A percentile compares a stretch with the other conserved stretches of the same genome.
Evolutionary conservation across 1,139 yeast genomes (phyloP).

Genomic region (Candida buenavistaensis): DNA sequence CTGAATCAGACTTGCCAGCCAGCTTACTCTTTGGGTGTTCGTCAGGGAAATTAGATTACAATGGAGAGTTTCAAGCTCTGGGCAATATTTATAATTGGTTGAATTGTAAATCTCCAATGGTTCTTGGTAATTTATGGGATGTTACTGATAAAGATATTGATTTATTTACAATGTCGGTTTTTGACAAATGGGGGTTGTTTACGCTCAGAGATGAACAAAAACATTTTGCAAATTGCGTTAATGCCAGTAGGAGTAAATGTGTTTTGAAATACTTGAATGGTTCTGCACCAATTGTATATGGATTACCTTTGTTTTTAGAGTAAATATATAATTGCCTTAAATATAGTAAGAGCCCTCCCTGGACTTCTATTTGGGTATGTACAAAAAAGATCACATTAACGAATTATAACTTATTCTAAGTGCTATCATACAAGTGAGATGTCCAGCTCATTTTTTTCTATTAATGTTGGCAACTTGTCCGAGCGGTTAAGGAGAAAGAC

Average conservation of each 20-base stretch:
- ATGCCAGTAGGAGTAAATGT: slow-evolving; percentile 61
- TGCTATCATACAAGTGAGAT: too few relatives aligned
- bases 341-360: too few relatives aligned
- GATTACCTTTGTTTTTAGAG: slow-evolving; percentile 21
- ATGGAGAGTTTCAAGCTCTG: slow-evolving; percentile 66
- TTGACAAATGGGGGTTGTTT: slow-evolving; percentile 63
- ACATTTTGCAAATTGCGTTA: slow-evolving; percentile 18
- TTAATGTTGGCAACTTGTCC: slow-evolving; percentile 61
- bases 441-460: too few relatives aligned
- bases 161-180: slow-evolving; percentile 59
- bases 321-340: background rate
- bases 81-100: slow-evolving; percentile 80
- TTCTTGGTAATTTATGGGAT: slow-evolving; percentile 90
- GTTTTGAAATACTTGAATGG: slow-evolving; percentile 36
- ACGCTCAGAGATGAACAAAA: background rate
- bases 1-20: slow-evolving; percentile 50
- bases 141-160: slow-evolving; percentile 97
- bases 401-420: too few relatives aligned
- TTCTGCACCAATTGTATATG: slow-evolving; percentile 34
- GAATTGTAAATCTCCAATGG: slow-evolving; percentile 78
- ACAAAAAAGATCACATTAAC: too few relatives aligned
- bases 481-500: slow-evolving; percentile 61
- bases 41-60: slow-evolving; percentile 65
- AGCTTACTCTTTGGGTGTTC: slow-evolving; percentile 87
- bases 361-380: too few relatives aligned